Evolutionary conservation across 305 asterid species (phyloP).

Genomic region (Andrographis paniculata): DNA sequence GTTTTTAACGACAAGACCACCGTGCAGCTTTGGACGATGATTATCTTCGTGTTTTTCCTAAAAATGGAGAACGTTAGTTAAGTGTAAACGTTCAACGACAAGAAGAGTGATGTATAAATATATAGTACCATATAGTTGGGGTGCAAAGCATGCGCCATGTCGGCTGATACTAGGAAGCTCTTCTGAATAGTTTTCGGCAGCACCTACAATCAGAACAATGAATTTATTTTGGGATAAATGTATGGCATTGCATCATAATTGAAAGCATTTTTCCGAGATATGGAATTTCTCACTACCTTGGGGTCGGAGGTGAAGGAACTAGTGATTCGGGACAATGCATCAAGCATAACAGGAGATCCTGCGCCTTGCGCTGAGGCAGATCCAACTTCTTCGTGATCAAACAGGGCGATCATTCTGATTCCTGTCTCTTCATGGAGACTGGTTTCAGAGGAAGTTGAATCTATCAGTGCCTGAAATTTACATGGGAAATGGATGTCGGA

Average conservation of each 20-base stretch:
- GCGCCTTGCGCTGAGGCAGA: slow-evolving; percentile 98
- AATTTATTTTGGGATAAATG: too few species aligned
- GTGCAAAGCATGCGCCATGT: slow-evolving; percentile 98
- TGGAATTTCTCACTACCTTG: too few species aligned
- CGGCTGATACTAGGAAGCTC: slow-evolving; percentile 94
- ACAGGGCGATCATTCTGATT: slow-evolving; percentile 83
- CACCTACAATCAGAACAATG: slow-evolving; percentile 39
- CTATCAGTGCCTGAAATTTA: slow-evolving; percentile 85
- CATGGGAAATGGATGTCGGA: too few species aligned
- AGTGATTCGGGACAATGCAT: slow-evolving; percentile 86
- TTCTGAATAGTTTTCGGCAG: slow-evolving; percentile 67
- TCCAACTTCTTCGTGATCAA: slow-evolving; percentile 97
- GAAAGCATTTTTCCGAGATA: too few species aligned
- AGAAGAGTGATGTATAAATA: background rate
- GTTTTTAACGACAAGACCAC: slow-evolving; percentile 87
- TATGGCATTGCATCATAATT: too few species aligned
- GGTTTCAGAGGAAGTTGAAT: slow-evolving; percentile 59
- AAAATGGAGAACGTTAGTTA: slow-evolving; percentile 10
- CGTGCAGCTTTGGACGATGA: slow-evolving; percentile 90
- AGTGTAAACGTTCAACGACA: background rate
- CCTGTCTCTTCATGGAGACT: slow-evolving; percentile 82
- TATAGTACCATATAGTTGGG: slow-evolving; percentile 77
- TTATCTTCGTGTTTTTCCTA: slow-evolving; percentile 97
- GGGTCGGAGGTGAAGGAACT: slow-evolving; percentile 63
- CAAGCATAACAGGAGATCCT: slow-evolving; percentile 85